A percentile compares a stretch with the other conserved stretches of the same genome.
phyloP scores from a whole-genome alignment of 257 asterid genomes.

The Eustoma russellianum region DNA sequence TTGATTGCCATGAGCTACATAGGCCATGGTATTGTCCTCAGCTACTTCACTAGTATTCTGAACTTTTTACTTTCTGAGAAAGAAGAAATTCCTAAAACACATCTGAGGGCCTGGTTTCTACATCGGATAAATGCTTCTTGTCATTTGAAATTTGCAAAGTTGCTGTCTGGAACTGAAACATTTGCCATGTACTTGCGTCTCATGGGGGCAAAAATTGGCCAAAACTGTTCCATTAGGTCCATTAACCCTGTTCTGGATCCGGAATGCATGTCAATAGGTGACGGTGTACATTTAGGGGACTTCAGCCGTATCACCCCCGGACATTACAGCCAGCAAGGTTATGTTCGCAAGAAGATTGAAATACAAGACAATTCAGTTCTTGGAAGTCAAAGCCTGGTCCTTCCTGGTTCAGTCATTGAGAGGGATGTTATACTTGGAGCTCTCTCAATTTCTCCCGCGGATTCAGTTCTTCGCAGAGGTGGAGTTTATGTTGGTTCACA shows the following conservation, averaged over 20 bases:
- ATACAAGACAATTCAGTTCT: conserved; percentile 39
- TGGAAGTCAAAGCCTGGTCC: conserved; percentile 50
- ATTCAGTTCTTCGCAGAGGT: conserved; percentile 28
- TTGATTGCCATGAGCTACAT: conserved; percentile 40
- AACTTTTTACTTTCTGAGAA: conserved; percentile 17
- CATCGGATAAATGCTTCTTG: conserved; percentile 34
- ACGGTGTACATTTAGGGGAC: conserved; percentile 67
- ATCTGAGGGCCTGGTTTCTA: conserved; percentile 27
- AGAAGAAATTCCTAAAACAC: conserved; percentile 7
- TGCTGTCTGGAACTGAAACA: conserved; percentile 56
- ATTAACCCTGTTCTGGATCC: conserved; percentile 51
- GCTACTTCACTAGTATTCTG: conserved; percentile 29
- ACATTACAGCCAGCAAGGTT: conserved; percentile 34
- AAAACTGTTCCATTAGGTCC: conserved; percentile 56
- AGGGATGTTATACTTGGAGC: conserved; percentile 62
- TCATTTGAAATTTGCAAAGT: conserved; percentile 44
- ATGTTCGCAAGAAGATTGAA: conserved; percentile 19
- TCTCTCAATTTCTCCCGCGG: conserved; percentile 48
- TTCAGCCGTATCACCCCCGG: conserved; percentile 42
- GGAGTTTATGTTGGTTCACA: conserved; percentile 58
- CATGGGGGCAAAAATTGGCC: conserved; percentile 56
- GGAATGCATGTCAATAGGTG: conserved; percentile 29
- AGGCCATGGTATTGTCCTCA: conserved; percentile 36
- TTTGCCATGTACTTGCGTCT: conserved; percentile 36
- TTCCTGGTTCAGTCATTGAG: conserved; percentile 58